These are phyloP conservation scores for Tremella yokohamensis DNA, from an alignment of 768 basidiomycete genomes.

Conservation along the genomic window DNA sequence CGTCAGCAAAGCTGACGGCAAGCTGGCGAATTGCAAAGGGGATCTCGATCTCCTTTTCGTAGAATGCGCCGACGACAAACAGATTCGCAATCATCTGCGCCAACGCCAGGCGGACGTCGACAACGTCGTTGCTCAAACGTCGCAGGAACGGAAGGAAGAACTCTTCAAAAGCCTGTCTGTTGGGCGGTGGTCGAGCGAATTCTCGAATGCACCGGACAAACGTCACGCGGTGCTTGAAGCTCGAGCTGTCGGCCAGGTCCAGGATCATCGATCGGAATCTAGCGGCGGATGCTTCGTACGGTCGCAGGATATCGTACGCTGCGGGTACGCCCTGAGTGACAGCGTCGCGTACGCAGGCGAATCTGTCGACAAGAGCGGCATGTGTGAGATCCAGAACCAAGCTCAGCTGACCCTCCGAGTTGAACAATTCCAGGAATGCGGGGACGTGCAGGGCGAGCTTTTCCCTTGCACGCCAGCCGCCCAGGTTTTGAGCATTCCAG, in stretches of 20 bases:
- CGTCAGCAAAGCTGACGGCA: conserved; percentile 19
- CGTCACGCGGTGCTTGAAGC: conserved; percentile 66
- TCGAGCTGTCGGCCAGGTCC: conserved; percentile 53
- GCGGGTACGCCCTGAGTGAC: conserved; percentile 53
- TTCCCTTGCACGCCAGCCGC: conserved; percentile 78
- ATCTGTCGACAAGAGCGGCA: conserved; percentile 67
- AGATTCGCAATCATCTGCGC: conserved; percentile 64
- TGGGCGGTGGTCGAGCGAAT: conserved; percentile 56
- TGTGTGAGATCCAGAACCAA: conserved; percentile 59
- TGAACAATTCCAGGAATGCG: conserved; percentile 54
- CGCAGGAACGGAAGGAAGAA: conserved; percentile 60
- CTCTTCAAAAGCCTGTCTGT: conserved; percentile 54
- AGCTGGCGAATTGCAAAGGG: conserved; percentile 27
- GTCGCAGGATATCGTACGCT: conserved; percentile 35
- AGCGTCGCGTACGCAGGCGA: conserved; percentile 79
- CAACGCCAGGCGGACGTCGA: conserved; percentile 80
- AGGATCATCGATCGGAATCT: conserved; percentile 48
- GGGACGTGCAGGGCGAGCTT: conserved; percentile 61
- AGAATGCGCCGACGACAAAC: conserved; percentile 41
- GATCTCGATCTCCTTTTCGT: conserved; percentile 15
- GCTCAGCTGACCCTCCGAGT: conserved; percentile 55
- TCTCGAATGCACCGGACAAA: conserved; percentile 72
- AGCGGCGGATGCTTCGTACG: conserved; percentile 26
- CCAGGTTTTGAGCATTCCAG: conserved; percentile 62
- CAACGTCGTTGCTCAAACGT: conserved; percentile 65